These are phyloP conservation scores for Ustilago esculenta DNA, from an alignment of 1,284 basidiomycete species.

Conservation along the genomic window DNA sequence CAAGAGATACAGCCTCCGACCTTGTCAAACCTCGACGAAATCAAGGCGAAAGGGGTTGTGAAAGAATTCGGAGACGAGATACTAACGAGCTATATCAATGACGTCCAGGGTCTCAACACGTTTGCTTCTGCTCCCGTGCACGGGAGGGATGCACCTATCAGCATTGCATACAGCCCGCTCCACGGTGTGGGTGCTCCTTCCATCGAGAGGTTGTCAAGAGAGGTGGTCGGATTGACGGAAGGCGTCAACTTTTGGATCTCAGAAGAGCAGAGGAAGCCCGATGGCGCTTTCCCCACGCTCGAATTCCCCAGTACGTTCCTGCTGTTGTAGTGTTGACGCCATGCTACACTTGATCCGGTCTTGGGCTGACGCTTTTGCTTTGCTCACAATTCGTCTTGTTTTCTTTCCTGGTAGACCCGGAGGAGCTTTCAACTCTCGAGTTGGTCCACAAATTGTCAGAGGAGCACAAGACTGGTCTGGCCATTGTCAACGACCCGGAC, in stretches of 20 bases:
- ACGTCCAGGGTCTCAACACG: slow-evolving; percentile 27
- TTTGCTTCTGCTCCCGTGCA: slow-evolving; percentile 12
- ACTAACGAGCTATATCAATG: slow-evolving; percentile 49
- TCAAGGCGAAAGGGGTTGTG: slow-evolving; percentile 28
- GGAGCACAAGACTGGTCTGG: slow-evolving; percentile 44
- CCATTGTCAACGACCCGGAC: slow-evolving; percentile 61
- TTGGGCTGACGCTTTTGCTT: too few relatives aligned
- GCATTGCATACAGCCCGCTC: slow-evolving; percentile 56
- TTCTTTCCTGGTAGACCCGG: slow-evolving; percentile 34
- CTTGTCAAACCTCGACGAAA: slow-evolving; percentile 21
- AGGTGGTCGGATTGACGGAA: slow-evolving; percentile 44
- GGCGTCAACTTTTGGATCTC: slow-evolving; percentile 49
- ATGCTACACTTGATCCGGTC: too few relatives aligned
- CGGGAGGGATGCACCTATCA: slow-evolving; percentile 29
- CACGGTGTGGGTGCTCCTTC: slow-evolving; percentile 58
- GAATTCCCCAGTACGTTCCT: slow-evolving; percentile 53
- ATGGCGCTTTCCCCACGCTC: slow-evolving; percentile 59
- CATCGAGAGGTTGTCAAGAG: slow-evolving; percentile 35
- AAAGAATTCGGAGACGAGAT: slow-evolving; percentile 37
- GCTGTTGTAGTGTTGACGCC: too few relatives aligned
- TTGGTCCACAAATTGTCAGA: slow-evolving; percentile 57
- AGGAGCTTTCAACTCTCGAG: slow-evolving; percentile 57
- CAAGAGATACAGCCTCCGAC: slow-evolving; percentile 20
- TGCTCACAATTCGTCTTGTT: too few relatives aligned
- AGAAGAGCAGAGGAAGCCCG: slow-evolving; percentile 52